phyloP scores from a whole-genome alignment of 257 asterid species.

The Vinca minor region DNA sequence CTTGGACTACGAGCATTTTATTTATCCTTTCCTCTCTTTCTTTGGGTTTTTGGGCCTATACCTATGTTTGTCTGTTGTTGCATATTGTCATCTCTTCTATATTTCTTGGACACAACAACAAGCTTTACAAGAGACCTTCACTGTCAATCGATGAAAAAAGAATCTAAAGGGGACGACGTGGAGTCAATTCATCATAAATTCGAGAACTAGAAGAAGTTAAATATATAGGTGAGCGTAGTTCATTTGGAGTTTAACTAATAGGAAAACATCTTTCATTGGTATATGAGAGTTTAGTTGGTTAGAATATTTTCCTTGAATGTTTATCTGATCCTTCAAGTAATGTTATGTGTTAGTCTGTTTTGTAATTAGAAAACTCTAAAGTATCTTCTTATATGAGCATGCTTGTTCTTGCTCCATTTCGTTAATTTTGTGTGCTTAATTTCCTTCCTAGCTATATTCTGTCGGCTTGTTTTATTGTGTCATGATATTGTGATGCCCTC shows the following conservation, averaged over 20 bases:
- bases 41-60: constrained; percentile 74
- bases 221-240: neutral
- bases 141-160: constrained; percentile 28
- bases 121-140: constrained; percentile 50
- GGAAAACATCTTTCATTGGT: neutral
- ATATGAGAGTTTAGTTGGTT: neutral
- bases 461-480: too few species aligned
- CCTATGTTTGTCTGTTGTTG: constrained; percentile 66
- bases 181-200: constrained; percentile 26
- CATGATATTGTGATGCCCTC: too few species aligned
- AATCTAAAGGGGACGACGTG: constrained; percentile 22
- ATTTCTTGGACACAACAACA: constrained; percentile 69
- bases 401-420: neutral
- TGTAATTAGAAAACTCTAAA: neutral
- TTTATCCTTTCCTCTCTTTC: constrained; percentile 70
- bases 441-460: neutral
- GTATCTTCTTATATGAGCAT: neutral
- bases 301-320: neutral
- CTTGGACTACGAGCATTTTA: constrained; percentile 70
- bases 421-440: neutral
- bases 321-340: neutral
- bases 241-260: neutral
- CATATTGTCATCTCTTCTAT: constrained; percentile 40
- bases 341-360: neutral
- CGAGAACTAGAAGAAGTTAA: neutral